Percentiles rank a stretch among this genome's conserved stretches.
Conservation (phyloP, 2,329 filamentous ascomycete species). For the Capronia epimyces region DNA sequence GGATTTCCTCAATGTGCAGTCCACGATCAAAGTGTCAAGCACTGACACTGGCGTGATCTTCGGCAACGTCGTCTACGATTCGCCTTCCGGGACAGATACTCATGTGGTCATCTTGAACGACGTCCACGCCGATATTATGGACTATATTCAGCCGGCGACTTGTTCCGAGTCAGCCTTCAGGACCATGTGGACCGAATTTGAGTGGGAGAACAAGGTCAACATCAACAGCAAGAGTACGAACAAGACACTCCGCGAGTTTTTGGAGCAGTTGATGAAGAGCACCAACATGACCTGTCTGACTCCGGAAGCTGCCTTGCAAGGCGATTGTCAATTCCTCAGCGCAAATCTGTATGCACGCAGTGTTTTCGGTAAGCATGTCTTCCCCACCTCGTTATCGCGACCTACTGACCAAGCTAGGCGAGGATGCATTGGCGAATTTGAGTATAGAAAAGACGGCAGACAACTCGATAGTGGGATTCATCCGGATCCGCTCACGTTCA, state of each 20-base stretch:
- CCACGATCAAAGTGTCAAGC: slow-evolving; percentile 96
- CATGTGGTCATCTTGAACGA: slow-evolving; percentile 98
- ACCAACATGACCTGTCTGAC: slow-evolving; percentile 99
- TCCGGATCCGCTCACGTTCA: slow-evolving; percentile 93
- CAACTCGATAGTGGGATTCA: slow-evolving; percentile 92
- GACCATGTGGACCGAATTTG: slow-evolving; percentile 99
- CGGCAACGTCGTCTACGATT: slow-evolving; percentile 96
- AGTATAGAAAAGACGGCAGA: slow-evolving; percentile 98
- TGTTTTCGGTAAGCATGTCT: slow-evolving; percentile 77
- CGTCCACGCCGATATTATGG: slow-evolving; percentile 98
- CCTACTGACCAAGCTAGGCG: slow-evolving; percentile 54
- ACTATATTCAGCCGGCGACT: slow-evolving; percentile 95
- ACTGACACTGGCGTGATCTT: slow-evolving; percentile 99
- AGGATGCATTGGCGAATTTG: slow-evolving; percentile 95
- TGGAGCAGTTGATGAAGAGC: slow-evolving; percentile 90
- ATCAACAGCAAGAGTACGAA: slow-evolving; percentile 82
- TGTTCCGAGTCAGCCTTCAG: slow-evolving; percentile 98
- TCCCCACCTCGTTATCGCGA: not conserved
- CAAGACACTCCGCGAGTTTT: slow-evolving; percentile 83
- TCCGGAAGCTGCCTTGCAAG: slow-evolving; percentile 90
- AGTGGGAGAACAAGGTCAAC: slow-evolving; percentile 99
- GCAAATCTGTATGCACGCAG: slow-evolving; percentile 94
- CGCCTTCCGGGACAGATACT: slow-evolving; percentile 81
- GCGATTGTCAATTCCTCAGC: slow-evolving; percentile 95
- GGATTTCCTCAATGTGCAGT: slow-evolving; percentile 97